These are phyloP conservation scores for Tillandsia leiboldiana DNA, from an alignment of 176 grass and related monocot genomes.

Conservation along the genomic window DNA sequence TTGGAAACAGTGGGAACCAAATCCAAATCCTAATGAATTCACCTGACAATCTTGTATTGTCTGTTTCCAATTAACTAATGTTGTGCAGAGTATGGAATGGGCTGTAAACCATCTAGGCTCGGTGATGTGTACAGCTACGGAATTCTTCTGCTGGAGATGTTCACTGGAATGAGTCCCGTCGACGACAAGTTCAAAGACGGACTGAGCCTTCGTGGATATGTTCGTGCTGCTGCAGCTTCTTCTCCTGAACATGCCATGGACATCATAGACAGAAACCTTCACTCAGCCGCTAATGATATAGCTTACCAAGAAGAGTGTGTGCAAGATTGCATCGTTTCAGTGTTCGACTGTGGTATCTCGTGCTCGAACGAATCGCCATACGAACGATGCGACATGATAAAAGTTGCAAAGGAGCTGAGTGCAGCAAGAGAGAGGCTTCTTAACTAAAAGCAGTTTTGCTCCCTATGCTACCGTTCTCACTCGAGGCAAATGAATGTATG, in stretches of 20 bases:
- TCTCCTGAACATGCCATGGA: background rate
- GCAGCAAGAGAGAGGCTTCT: too few species aligned
- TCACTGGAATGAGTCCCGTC: slow-evolving; percentile 10
- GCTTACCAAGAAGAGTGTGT: too few species aligned
- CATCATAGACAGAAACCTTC: background rate
- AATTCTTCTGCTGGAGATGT: background rate
- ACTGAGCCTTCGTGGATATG: slow-evolving; percentile 1
- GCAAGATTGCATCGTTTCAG: too few species aligned
- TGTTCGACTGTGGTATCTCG: too few species aligned
- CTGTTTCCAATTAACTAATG: background rate
- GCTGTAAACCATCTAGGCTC: background rate
- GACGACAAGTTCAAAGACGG: slow-evolving; percentile 8
- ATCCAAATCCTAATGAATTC: background rate
- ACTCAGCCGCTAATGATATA: too few species aligned
- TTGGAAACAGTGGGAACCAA: background rate
- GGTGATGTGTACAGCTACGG: slow-evolving; percentile 6
- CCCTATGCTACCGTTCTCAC: too few species aligned
- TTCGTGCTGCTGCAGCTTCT: slow-evolving; percentile 10
- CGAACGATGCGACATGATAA: too few species aligned
- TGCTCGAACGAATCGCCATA: too few species aligned
- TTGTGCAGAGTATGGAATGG: background rate
- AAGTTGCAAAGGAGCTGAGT: too few species aligned
- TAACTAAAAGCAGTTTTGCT: too few species aligned
- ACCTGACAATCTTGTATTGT: background rate
- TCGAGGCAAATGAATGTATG: too few species aligned